phyloP scores from a whole-genome alignment of 148 eudicot species.

The Silene uniflora region DNA sequence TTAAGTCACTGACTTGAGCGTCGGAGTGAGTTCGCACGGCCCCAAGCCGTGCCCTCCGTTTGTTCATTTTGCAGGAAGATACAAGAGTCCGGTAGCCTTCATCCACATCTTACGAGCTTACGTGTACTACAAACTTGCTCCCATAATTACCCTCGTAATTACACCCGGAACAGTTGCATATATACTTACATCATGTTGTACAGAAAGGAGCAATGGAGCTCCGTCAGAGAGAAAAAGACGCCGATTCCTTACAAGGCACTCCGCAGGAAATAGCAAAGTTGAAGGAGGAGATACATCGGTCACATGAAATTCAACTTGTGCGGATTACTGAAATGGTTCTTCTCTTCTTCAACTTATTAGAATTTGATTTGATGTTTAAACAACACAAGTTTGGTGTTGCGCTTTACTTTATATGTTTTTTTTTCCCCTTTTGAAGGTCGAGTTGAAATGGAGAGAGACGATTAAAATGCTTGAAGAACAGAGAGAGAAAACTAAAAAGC shows the following conservation, averaged over 20 bases:
- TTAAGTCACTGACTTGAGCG: too few relatives aligned
- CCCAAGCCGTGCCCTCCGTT: too few relatives aligned
- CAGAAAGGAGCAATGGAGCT: conserved; percentile 69
- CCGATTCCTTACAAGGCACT: conserved; percentile 47
- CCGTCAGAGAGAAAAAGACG: conserved; percentile 46
- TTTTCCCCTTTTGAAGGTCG: conserved; percentile 45
- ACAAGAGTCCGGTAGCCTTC: too few relatives aligned
- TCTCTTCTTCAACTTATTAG: not conserved
- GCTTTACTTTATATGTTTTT: not conserved
- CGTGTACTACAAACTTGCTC: too few relatives aligned
- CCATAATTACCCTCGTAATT: too few relatives aligned
- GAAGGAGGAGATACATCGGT: conserved; percentile 53
- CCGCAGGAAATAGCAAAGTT: conserved; percentile 42
- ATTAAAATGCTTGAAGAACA: too few relatives aligned
- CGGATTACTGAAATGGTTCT: conserved; percentile 74
- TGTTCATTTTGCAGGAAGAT: too few relatives aligned
- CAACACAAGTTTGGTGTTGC: not conserved
- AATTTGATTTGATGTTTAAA: not conserved
- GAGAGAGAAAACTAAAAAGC: too few relatives aligned
- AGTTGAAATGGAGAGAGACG: conserved; percentile 60
- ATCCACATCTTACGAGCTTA: too few relatives aligned
- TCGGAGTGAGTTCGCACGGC: too few relatives aligned
- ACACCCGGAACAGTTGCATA: too few relatives aligned
- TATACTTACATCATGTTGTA: conserved; percentile 11
- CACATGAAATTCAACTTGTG: conserved; percentile 79